Base-by-base conservation (phyloP, 2,329 filamentous ascomycete species). In the Aureobasidium sp. region DNA sequence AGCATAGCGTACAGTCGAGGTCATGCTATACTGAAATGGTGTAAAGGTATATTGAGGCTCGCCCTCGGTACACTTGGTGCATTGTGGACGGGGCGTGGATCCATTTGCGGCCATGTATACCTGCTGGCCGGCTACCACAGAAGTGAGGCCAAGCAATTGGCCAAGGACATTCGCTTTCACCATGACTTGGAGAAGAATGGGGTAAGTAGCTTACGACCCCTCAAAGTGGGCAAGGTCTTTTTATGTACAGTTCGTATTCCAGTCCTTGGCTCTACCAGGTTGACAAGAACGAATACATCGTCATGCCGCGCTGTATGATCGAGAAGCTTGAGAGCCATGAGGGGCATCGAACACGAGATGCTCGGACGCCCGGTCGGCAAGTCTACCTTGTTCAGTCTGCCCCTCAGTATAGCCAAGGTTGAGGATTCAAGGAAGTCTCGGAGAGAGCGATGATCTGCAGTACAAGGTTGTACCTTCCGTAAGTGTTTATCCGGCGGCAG, bases 1-100 rank as follows among this genome's bases (percentile, higher is more conserved):
- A 6, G 75, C 74, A 37, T 70, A 74, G 13, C 75, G 69, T 17
- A 74, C 67, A 2, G 75, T 77, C 55, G 75, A 72, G 4, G 73
- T 75, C 63, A 75, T 74, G 0, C 72, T 76, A 62, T 73, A 76
- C 61, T 60, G 70, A 66, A 66, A 74, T 71, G 9, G 65, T 65
- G 57, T 73, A 39, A 72, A 26, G 65, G 67, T 53, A 69, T 73
- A 46, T 62, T 65, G n/a, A 65, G 67, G 57, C 68, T 71, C 12
- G 68, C 67, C 57, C 70, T 70, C 32, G 65, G 67, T 24, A 60
- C 64, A 47, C 69, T 71, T 10, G 51, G 65, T 61, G 62, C 72
- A 75, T 26, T 34, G 17, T 20, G 71, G 66, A 29, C 67, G 67
- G 13, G 66, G 62, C 3, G 66, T 68, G 2, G 71, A 68, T 7